These are phyloP conservation scores for sweet orange (Citrus sinensis) DNA, from an alignment of 345 rosid species.

Conservation along the genomic window DNA sequence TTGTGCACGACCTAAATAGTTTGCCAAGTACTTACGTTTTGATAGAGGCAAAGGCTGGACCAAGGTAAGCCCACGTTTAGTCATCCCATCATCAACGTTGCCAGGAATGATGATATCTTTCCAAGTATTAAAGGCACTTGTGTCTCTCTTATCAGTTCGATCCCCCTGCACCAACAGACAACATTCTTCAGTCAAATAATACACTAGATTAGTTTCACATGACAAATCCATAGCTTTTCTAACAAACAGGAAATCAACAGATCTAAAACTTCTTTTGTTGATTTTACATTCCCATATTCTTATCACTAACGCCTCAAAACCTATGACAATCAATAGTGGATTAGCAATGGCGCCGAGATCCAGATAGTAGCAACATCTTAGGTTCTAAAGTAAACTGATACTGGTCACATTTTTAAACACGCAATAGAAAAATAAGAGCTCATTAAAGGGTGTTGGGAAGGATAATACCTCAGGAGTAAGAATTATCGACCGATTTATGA, in stretches of 20 bases:
- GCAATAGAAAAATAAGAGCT: not conserved
- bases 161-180: slow-evolving; percentile 64
- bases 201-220: not conserved
- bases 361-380: not conserved
- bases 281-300: not conserved
- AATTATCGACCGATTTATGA: slow-evolving; percentile 70
- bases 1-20: slow-evolving; percentile 93
- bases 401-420: not conserved
- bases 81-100: slow-evolving; percentile 89
- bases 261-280: not conserved
- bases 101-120: slow-evolving; percentile 97
- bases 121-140: slow-evolving; percentile 93
- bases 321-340: not conserved
- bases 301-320: not conserved
- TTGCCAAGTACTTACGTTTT: slow-evolving; percentile 76
- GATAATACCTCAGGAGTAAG: slow-evolving; percentile 78
- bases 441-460: not conserved
- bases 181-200: slow-evolving; percentile 7
- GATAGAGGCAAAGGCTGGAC: slow-evolving; percentile 77
- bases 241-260: not conserved
- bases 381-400: not conserved
- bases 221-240: not conserved
- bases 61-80: slow-evolving; percentile 39
- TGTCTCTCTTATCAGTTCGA: slow-evolving; percentile 88
- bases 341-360: not conserved